Evolutionary conservation across 2,329 filamentous ascomycete species (phyloP).

Genomic region (Ophiostoma piceae): DNA sequence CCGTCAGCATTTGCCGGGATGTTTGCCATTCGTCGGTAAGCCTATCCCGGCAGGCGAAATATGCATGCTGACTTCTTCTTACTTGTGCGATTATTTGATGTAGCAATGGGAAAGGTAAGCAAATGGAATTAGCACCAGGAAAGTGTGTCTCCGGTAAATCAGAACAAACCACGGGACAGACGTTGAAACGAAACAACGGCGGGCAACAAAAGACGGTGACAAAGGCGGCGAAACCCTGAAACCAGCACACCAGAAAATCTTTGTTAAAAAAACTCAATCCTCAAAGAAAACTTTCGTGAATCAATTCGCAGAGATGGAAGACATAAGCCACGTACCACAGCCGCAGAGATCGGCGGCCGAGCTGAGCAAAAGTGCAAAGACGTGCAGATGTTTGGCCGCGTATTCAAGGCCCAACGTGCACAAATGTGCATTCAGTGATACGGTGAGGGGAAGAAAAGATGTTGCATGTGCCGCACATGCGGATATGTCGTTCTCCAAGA

Average conservation of each 20-base stretch:
- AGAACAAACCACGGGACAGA: neutral
- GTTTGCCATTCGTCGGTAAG: neutral
- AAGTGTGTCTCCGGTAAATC: neutral
- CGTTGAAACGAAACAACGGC: neutral
- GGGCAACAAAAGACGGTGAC: no score
- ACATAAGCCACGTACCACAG: neutral
- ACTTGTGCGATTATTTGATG: neutral
- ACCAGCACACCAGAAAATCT: neutral
- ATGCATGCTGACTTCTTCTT: neutral
- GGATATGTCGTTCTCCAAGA: neutral
- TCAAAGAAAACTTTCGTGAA: no score
- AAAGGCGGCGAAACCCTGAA: neutral
- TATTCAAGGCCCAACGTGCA: neutral
- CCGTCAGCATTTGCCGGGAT: neutral
- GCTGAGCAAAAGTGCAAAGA: conserved; percentile 5
- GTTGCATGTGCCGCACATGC: neutral
- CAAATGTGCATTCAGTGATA: neutral
- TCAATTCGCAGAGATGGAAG: no score
- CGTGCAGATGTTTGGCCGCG: neutral
- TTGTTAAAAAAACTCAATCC: no score
- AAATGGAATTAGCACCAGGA: neutral
- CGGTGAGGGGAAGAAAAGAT: neutral
- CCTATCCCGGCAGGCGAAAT: neutral
- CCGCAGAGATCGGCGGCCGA: neutral
- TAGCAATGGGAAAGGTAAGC: neutral